These are phyloP conservation scores for Umbilicus rupestris DNA, from an alignment of 164 flowering plant genomes.

Conservation along the genomic window DNA sequence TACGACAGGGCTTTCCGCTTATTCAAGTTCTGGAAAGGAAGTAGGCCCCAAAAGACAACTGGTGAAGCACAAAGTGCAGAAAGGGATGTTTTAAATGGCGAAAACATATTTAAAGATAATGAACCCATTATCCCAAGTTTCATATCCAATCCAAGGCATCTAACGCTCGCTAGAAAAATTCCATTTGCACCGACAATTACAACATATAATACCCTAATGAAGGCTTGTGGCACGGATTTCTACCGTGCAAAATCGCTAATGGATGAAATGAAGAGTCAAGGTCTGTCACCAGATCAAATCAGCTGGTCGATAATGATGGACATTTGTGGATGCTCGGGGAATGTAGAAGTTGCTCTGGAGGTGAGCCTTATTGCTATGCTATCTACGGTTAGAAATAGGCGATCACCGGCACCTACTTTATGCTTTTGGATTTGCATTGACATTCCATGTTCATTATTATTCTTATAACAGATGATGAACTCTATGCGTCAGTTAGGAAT, in stretches of 20 bases:
- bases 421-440: not conserved
- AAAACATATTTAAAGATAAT: conserved; percentile 11
- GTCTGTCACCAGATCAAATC: conserved; percentile 71
- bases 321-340: conserved; percentile 51
- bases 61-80: conserved; percentile 12
- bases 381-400: not conserved
- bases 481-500: conserved; percentile 53
- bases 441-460: not conserved
- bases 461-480: conserved; percentile 49
- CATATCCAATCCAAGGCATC: conserved; percentile 16
- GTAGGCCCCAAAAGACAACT: conserved; percentile 15
- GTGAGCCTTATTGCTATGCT: conserved; percentile 22
- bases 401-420: no score
- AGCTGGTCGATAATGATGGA: conserved; percentile 80
- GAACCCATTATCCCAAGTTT: conserved; percentile 12
- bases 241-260: conserved; percentile 56
- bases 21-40: conserved; percentile 56
- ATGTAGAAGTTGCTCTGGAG: conserved; percentile 54
- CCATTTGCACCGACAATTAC: conserved; percentile 59
- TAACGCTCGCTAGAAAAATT: conserved; percentile 26
- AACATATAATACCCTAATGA: conserved; percentile 82
- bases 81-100: not conserved
- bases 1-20: conserved; percentile 84
- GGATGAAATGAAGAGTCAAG: conserved; percentile 63
- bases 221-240: conserved; percentile 83